These are phyloP conservation scores for Fusarium tupiense DNA, from an alignment of 2,329 filamentous ascomycete genomes.

Conservation along the genomic window DNA sequence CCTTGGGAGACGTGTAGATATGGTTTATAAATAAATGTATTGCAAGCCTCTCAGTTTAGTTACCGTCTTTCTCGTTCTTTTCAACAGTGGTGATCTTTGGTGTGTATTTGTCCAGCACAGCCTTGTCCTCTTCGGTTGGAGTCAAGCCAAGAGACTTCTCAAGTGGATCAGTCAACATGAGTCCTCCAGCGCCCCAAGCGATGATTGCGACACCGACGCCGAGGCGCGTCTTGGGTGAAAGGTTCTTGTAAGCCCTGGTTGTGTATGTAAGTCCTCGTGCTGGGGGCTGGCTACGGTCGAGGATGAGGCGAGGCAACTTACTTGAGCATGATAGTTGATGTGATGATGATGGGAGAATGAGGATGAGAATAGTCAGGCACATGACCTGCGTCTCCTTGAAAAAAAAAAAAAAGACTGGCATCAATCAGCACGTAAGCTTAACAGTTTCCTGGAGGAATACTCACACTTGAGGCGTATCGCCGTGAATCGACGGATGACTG, in stretches of 20 bases:
- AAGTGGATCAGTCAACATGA: slow-evolving; percentile 77
- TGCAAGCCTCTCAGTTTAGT: background rate
- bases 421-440: background rate
- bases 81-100: slow-evolving; percentile 73
- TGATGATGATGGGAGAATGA: background rate
- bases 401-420: background rate
- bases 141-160: slow-evolving; percentile 79
- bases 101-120: slow-evolving; percentile 67
- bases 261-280: background rate
- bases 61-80: slow-evolving; percentile 34
- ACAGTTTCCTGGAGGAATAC: background rate
- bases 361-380: slow-evolving; percentile 1
- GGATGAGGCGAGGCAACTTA: slow-evolving; percentile 1
- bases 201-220: slow-evolving; percentile 79
- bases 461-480: background rate
- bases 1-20: background rate
- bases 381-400: background rate
- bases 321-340: slow-evolving; percentile 35
- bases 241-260: slow-evolving; percentile 73
- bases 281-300: background rate
- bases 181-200: slow-evolving; percentile 77
- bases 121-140: slow-evolving; percentile 77
- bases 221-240: slow-evolving; percentile 75
- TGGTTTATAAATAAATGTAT: background rate
- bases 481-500: background rate